Conservation (phyloP, 2,329 filamentous ascomycete species). For the Fusarium sp. region DNA sequence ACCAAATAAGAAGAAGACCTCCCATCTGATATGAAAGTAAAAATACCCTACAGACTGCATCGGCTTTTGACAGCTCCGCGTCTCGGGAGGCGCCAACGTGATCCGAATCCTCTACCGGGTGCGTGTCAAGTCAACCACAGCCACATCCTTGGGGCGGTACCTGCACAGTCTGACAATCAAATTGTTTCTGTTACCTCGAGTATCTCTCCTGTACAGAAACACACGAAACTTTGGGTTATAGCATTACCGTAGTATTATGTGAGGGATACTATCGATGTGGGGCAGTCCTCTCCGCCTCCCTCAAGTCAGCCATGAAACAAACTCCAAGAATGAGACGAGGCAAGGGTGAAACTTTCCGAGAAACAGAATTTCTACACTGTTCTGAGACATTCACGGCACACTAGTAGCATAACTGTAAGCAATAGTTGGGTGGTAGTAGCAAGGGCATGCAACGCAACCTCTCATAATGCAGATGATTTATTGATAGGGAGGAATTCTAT, state of each 20-base stretch:
- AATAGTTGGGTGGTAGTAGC: background rate
- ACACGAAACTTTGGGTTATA: background rate
- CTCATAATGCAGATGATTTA: conserved; percentile 3
- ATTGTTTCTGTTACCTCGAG: background rate
- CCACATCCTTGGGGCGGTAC: conserved; percentile 26
- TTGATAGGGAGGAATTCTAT: conserved; percentile 18
- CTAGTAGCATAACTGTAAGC: background rate
- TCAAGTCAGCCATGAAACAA: conserved; percentile 25
- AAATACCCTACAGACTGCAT: background rate
- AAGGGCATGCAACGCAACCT: conserved; percentile 5
- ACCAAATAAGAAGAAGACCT: background rate
- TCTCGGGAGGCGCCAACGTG: conserved; percentile 11
- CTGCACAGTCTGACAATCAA: conserved; percentile 20
- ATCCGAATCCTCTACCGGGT: conserved; percentile 15
- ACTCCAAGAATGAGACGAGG: conserved; percentile 27
- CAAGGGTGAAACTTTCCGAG: conserved; percentile 33
- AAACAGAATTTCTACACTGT: conserved; percentile 14
- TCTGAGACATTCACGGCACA: background rate
- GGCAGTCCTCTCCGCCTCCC: background rate
- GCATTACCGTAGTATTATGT: conserved; percentile 19
- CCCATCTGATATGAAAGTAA: background rate
- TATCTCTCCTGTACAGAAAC: conserved; percentile 11
- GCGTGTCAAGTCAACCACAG: conserved; percentile 28
- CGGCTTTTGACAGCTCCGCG: conserved; percentile 2
- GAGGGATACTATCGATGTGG: conserved; percentile 36